phyloP scores from a whole-genome alignment of 169 alveolate genomes.

The Plasmodium reichenowi region DNA sequence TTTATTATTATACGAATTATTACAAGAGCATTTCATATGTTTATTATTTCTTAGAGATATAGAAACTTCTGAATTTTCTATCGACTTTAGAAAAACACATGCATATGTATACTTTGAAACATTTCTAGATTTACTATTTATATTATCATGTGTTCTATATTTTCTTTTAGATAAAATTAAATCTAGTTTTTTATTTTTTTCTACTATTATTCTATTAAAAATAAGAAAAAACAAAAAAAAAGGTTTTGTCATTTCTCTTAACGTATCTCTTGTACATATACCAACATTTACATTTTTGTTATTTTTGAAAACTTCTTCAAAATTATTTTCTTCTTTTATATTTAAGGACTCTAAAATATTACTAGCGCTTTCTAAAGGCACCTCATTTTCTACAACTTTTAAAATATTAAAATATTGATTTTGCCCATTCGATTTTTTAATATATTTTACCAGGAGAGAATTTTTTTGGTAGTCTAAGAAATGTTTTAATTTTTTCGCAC shows the following conservation, averaged over 20 bases:
- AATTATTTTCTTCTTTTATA: constrained; percentile 31
- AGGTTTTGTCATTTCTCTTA: neutral
- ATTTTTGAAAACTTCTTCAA: constrained; percentile 17
- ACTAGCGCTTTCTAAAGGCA: neutral
- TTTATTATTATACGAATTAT: too few relatives aligned
- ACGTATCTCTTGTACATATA: constrained; percentile 34
- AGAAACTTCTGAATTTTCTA: constrained; percentile 16
- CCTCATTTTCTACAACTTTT: neutral
- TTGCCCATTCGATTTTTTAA: constrained; percentile 3
- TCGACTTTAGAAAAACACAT: constrained; percentile 28
- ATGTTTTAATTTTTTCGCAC: too few relatives aligned
- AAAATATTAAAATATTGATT: neutral
- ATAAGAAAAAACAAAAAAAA: too few relatives aligned
- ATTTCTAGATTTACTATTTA: too few relatives aligned
- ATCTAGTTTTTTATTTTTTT: neutral
- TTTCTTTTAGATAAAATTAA: too few relatives aligned
- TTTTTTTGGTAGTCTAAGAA: too few relatives aligned
- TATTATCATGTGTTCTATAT: too few relatives aligned
- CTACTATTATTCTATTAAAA: too few relatives aligned
- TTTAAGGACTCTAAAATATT: constrained; percentile 11
- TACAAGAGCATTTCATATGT: neutral
- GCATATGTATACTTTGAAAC: neutral
- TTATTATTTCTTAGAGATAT: constrained; percentile 1
- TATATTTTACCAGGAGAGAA: neutral
- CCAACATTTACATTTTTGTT: constrained; percentile 50